Evolutionary conservation across 345 rosid genomes (phyloP).

Genomic region (Boechera stricta): DNA sequence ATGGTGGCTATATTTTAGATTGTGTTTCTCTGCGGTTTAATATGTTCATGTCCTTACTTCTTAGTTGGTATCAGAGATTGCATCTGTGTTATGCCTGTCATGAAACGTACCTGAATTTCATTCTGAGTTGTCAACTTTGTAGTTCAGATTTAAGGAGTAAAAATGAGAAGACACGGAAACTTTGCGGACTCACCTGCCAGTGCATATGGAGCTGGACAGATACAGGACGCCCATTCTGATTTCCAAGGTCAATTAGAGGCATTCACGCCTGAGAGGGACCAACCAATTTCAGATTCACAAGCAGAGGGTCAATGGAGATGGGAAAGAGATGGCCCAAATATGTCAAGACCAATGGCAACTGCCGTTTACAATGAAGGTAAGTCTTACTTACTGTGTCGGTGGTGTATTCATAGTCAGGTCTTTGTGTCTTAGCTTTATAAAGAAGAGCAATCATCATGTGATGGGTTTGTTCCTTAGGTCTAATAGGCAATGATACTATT

Average conservation of each 20-base stretch:
- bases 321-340: slow-evolving; percentile 76
- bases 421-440: background rate
- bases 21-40: background rate
- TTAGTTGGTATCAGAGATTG: slow-evolving; percentile 9
- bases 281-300: slow-evolving; percentile 53
- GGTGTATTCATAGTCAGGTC: background rate
- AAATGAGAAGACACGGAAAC: slow-evolving; percentile 76
- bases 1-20: background rate
- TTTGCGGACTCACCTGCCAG: slow-evolving; percentile 61
- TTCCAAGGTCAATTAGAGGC: slow-evolving; percentile 89
- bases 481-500: background rate
- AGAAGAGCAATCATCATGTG: background rate
- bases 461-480: background rate
- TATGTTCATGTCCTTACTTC: background rate
- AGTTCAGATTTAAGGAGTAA: slow-evolving; percentile 18
- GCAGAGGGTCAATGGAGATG: slow-evolving; percentile 71
- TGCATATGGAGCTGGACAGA: slow-evolving; percentile 62
- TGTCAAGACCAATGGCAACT: slow-evolving; percentile 59
- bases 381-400: slow-evolving; percentile 1
- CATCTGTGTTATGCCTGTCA: background rate
- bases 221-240: slow-evolving; percentile 65
- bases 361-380: slow-evolving; percentile 66
- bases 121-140: slow-evolving; percentile 11
- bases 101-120: background rate
- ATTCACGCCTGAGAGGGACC: slow-evolving; percentile 90